Percentiles rank a stretch among this genome's conserved stretches.
phyloP scores from a whole-genome alignment of 2,329 filamentous ascomycete species.

The Orbilia quercus region DNA sequence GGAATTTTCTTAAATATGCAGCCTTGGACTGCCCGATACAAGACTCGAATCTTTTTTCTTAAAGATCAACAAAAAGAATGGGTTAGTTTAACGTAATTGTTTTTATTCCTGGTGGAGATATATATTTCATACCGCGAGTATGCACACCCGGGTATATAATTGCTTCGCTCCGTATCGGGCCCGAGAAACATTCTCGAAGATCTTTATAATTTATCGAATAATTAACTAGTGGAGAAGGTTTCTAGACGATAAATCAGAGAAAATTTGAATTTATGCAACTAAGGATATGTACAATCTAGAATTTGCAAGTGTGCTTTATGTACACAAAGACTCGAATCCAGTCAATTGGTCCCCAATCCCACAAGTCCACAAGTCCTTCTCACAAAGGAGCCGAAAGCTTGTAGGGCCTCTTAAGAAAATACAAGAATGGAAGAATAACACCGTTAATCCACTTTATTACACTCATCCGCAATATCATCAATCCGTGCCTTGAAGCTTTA shows the following conservation, averaged over 20 bases:
- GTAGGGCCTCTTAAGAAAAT: constrained; percentile 30
- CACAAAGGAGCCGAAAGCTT: background rate
- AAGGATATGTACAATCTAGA: constrained; percentile 56
- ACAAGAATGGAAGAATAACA: constrained; percentile 43
- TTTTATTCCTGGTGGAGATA: no score
- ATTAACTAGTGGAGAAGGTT: background rate
- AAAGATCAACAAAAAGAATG: no score
- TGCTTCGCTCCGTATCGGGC: no score
- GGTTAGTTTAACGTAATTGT: no score
- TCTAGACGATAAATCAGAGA: background rate
- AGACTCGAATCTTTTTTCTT: no score
- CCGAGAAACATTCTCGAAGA: no score
- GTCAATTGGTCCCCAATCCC: constrained; percentile 15
- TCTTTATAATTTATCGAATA: no score
- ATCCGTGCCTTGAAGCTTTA: background rate
- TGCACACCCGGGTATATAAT: no score
- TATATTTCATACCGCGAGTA: no score
- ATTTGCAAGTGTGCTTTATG: constrained; percentile 51
- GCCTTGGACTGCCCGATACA: no score
- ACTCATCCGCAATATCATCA: background rate
- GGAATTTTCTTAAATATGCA: no score
- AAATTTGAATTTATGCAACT: constrained; percentile 23
- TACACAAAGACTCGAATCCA: constrained; percentile 45
- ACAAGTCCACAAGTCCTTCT: background rate
- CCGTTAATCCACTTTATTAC: constrained; percentile 17